Conservation (phyloP, 495 filamentous ascomycete genomes). For the Daldinia loculata region DNA sequence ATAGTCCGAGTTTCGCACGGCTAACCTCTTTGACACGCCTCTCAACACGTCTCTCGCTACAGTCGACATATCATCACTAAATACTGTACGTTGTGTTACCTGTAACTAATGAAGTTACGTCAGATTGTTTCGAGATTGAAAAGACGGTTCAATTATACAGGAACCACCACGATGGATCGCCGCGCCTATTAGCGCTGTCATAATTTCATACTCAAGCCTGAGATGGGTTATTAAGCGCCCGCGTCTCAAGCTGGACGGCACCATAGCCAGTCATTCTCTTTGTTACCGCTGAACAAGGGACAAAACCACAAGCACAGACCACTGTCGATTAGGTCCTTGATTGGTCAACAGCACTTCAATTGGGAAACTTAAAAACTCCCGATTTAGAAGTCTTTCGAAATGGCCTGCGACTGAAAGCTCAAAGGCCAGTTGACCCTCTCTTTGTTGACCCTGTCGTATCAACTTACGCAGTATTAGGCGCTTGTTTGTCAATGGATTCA, state of each 20-base stretch:
- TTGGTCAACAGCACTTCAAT: constrained; percentile 33
- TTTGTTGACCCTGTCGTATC: constrained; percentile 26
- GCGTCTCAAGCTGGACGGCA: constrained; percentile 14
- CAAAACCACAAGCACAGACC: constrained; percentile 22
- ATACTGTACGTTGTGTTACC: background rate
- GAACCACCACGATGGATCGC: constrained; percentile 14
- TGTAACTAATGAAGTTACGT: background rate
- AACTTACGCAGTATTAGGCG: constrained; percentile 24
- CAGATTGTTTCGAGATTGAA: constrained; percentile 16
- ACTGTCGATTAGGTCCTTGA: constrained; percentile 8
- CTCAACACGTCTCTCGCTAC: background rate
- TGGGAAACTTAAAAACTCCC: constrained; percentile 34
- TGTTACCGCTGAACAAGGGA: constrained; percentile 9
- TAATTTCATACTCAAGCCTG: constrained; percentile 4
- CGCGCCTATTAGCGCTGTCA: constrained; percentile 31
- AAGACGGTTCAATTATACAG: constrained; percentile 10
- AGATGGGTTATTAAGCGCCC: constrained; percentile 28
- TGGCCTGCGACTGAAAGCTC: constrained; percentile 9
- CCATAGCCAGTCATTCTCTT: constrained; percentile 26
- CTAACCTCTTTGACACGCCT: background rate
- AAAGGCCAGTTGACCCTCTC: constrained; percentile 16
- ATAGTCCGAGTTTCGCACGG: background rate
- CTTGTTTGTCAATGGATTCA: constrained; percentile 35
- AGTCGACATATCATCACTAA: background rate
- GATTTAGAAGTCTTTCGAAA: constrained; percentile 38